A percentile compares a stretch with the other conserved stretches of the same genome.
These are phyloP conservation scores for Auriscalpium vulgare DNA, from an alignment of 768 basidiomycete species.

Conservation along the genomic window DNA sequence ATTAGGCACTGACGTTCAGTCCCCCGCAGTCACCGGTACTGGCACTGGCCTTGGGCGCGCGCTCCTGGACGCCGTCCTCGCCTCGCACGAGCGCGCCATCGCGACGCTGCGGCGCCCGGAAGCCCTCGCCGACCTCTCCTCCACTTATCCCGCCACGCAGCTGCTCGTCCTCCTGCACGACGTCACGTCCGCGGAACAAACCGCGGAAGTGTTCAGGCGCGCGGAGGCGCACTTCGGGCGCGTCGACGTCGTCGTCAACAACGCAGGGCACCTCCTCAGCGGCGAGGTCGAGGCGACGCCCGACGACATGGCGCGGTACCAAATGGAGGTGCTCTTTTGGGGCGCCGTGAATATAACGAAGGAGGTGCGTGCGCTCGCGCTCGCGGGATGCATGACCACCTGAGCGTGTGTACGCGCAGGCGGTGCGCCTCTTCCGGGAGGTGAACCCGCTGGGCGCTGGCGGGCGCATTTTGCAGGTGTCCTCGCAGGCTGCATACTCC, in stretches of 20 bases:
- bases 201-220: not conserved
- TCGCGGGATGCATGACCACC: too few relatives aligned
- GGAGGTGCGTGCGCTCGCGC: not conserved
- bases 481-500: not conserved
- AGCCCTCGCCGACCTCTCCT: not conserved
- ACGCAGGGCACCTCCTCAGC: not conserved
- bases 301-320: not conserved
- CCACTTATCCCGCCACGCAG: not conserved
- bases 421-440: not conserved
- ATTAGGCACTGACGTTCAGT: too few relatives aligned
- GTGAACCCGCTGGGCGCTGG: not conserved
- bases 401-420: not conserved
- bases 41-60: not conserved
- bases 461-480: not conserved
- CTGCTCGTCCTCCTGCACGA: not conserved
- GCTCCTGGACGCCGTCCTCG: not conserved
- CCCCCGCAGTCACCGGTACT: not conserved
- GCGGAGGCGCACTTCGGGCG: not conserved
- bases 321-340: conserved; percentile 1
- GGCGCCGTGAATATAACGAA: not conserved
- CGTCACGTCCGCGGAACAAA: not conserved
- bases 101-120: not conserved
- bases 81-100: not conserved
- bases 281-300: conserved; percentile 1
- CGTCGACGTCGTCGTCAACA: conserved; percentile 4